A percentile compares a stretch with the other conserved stretches of the same genome.
These are phyloP conservation scores for Cruciata laevipes DNA, from an alignment of 257 asterid genomes.

Conservation along the genomic window DNA sequence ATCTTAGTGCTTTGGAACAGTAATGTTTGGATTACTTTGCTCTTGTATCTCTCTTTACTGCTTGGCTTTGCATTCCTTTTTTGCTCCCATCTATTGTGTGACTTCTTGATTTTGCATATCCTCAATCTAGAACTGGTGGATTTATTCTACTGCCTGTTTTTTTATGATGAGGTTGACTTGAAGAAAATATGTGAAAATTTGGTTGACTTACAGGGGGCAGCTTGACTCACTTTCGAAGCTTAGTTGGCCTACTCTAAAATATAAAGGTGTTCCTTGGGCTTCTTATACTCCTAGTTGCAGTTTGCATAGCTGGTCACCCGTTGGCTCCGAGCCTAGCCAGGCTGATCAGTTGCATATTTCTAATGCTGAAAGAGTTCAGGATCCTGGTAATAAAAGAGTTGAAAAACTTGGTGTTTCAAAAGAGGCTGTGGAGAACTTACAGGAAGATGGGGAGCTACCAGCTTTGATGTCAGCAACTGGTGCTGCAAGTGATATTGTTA, in stretches of 20 bases:
- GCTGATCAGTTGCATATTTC: constrained; percentile 23
- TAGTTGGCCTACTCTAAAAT: constrained; percentile 65
- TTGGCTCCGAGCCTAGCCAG: constrained; percentile 29
- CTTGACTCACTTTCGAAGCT: constrained; percentile 64
- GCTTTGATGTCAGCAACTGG: constrained; percentile 39
- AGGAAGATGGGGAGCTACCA: constrained; percentile 97
- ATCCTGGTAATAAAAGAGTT: constrained; percentile 30
- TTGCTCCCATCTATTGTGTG: neutral
- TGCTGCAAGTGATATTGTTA: constrained; percentile 29
- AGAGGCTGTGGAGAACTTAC: constrained; percentile 49
- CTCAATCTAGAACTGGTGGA: constrained; percentile 8
- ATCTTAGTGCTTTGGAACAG: neutral
- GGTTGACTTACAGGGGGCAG: constrained; percentile 77
- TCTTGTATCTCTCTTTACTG: constrained; percentile 3
- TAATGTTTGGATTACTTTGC: neutral
- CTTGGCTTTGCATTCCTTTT: neutral
- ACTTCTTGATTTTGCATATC: neutral
- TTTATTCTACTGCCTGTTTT: neutral
- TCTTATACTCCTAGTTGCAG: constrained; percentile 66
- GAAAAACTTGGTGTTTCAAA: constrained; percentile 36
- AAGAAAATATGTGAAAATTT: constrained; percentile 29
- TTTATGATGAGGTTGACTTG: constrained; percentile 15
- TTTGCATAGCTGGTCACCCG: constrained; percentile 59
- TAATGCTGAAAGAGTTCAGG: constrained; percentile 48
- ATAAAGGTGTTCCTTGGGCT: constrained; percentile 87